Evolutionary conservation across 805 yeast species (phyloP).

Genomic region (Wickerhamomyces bovis): DNA sequence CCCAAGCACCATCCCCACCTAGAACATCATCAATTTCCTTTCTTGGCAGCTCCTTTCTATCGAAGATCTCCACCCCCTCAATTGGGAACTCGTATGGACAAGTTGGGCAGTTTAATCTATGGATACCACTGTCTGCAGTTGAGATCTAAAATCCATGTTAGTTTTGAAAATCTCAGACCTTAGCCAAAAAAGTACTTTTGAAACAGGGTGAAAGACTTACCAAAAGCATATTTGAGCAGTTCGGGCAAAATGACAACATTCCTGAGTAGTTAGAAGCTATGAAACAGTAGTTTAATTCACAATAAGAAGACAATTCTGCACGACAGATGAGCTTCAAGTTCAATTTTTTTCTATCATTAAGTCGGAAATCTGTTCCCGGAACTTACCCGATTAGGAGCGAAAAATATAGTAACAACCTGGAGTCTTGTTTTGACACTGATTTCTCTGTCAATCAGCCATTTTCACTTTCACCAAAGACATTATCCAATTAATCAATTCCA

Average conservation of each 20-base stretch:
- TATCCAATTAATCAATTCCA: not conserved
- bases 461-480: not conserved
- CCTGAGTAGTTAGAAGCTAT: not conserved
- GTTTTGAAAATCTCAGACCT: not conserved
- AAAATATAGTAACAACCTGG: not conserved
- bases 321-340: not conserved
- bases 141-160: constrained; percentile 34
- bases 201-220: constrained; percentile 25
- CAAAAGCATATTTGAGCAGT: constrained; percentile 86
- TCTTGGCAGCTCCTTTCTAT: constrained; percentile 74
- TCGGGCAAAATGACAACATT: constrained; percentile 94
- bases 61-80: constrained; percentile 75
- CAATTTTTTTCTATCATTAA: no score
- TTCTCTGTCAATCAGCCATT: not conserved
- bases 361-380: not conserved
- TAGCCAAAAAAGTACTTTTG: not conserved
- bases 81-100: constrained; percentile 95
- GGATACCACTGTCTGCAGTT: constrained; percentile 50
- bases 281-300: not conserved
- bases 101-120: constrained; percentile 80
- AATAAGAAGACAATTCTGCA: not conserved
- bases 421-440: not conserved
- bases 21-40: constrained; percentile 94
- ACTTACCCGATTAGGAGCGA: not conserved
- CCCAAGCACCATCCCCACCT: constrained; percentile 98